A percentile compares a stretch with the other conserved stretches of the same genome.
Evolutionary conservation across 169 alveolate species (phyloP).

Genomic region (Plasmodium yoelii): DNA sequence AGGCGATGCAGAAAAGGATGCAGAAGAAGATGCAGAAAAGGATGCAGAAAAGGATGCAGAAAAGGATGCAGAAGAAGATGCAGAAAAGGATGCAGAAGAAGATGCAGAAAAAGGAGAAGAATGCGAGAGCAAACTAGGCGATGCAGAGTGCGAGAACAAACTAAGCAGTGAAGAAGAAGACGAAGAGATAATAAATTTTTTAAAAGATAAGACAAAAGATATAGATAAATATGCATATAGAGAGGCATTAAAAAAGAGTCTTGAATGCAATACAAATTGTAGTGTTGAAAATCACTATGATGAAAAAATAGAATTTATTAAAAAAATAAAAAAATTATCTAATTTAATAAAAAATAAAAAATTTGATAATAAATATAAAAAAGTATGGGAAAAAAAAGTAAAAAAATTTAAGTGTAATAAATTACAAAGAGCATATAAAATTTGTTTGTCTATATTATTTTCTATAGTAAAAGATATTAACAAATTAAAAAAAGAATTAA

Average conservation of each 20-base stretch:
- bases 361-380: constrained; percentile 37
- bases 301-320: constrained; percentile 48
- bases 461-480: constrained; percentile 71
- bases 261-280: constrained; percentile 24
- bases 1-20: background rate
- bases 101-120: constrained; percentile 2
- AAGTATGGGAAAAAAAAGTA: constrained; percentile 9
- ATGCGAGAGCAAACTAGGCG: background rate
- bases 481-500: constrained; percentile 37
- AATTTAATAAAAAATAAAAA: constrained; percentile 57
- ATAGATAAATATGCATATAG: constrained; percentile 14
- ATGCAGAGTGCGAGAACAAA: background rate
- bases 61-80: background rate
- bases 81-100: constrained; percentile 4
- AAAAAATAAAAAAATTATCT: constrained; percentile 46
- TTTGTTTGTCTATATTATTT: constrained; percentile 13
- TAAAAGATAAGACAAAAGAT: constrained; percentile 15
- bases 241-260: constrained; percentile 18
- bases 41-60: background rate
- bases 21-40: constrained; percentile 3
- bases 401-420: constrained; percentile 38
- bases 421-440: constrained; percentile 61
- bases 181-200: constrained; percentile 21
- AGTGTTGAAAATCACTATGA: constrained; percentile 26
- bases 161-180: background rate